A percentile compares a stretch with the other conserved stretches of the same genome.
Conservation (phyloP, 1,139 yeast genomes). For the Taphrina wiesneri region DNA sequence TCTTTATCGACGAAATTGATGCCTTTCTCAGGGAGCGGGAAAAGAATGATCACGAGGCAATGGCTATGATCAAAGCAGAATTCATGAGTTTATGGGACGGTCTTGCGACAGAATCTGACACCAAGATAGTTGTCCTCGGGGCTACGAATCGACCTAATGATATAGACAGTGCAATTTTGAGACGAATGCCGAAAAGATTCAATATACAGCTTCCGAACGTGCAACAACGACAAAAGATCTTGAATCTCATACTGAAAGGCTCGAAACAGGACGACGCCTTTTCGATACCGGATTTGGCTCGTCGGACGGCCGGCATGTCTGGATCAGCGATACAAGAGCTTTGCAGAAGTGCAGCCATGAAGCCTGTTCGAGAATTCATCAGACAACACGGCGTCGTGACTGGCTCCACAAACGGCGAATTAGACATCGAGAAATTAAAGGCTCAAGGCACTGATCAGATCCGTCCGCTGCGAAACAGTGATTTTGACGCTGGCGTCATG, state of each 20-base stretch:
- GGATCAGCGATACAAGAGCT: conserved; percentile 91
- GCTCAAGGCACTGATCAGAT: conserved; percentile 12
- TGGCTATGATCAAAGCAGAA: conserved; percentile 92
- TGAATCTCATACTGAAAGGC: conserved; percentile 60
- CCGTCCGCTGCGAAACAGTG: conserved; percentile 15
- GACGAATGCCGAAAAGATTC: conserved; percentile 91
- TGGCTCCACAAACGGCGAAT: background rate
- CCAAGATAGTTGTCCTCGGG: conserved; percentile 83
- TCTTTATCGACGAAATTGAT: conserved; percentile 95
- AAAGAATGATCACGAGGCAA: conserved; percentile 89
- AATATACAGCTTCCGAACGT: conserved; percentile 72
- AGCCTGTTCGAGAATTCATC: conserved; percentile 83
- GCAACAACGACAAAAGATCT: conserved; percentile 68
- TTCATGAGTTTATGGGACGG: conserved; percentile 99
- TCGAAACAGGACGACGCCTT: conserved; percentile 64
- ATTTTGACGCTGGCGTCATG: conserved; percentile 19
- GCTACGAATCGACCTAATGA: conserved; percentile 93
- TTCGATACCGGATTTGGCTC: conserved; percentile 62
- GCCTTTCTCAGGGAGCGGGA: conserved; percentile 81
- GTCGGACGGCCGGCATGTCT: conserved; percentile 70
- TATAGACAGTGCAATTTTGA: conserved; percentile 85
- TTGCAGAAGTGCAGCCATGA: conserved; percentile 90
- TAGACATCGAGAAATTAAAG: conserved; percentile 20
- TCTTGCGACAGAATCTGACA: conserved; percentile 57
- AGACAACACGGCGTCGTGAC: conserved; percentile 43